phyloP scores from a whole-genome alignment of 2,329 filamentous ascomycete genomes.

The Hawksworthiomyces lignivorus region DNA sequence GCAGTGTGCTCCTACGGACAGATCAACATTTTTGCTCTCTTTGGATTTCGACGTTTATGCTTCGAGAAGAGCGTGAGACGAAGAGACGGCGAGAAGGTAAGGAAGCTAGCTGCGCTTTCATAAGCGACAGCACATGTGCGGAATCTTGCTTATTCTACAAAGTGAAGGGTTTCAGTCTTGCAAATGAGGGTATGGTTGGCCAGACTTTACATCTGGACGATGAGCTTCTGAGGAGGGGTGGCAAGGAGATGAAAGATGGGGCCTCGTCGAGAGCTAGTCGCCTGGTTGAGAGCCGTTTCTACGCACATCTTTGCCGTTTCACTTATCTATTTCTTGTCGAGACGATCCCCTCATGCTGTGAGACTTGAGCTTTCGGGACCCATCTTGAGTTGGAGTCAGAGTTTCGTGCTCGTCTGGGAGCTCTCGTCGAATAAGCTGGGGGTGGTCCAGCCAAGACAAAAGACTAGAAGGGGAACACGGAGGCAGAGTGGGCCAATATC shows the following conservation, averaged over 20 bases:
- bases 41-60: neutral
- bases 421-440: slow-evolving; percentile 2
- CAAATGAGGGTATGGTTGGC: neutral
- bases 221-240: neutral
- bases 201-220: neutral
- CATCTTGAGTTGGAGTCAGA: slow-evolving; percentile 93
- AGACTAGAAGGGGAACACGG: neutral
- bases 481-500: neutral
- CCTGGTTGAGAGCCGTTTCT: too few species aligned
- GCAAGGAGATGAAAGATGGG: neutral
- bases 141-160: neutral
- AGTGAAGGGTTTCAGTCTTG: too few species aligned
- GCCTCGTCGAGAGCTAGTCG: too few species aligned
- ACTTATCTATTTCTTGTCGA: slow-evolving; percentile 5
- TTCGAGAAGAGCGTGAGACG: neutral
- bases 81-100: too few species aligned
- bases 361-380: slow-evolving; percentile 50
- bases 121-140: neutral
- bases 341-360: neutral
- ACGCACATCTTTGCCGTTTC: neutral
- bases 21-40: slow-evolving; percentile 30
- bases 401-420: slow-evolving; percentile 75
- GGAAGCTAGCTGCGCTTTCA: too few species aligned
- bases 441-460: neutral
- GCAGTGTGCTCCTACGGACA: slow-evolving; percentile 78